Evolutionary conservation across 768 basidiomycete species (phyloP), one percentile per base, ranked within the genome.

Genomic region (Fistulinella prunicolor): DNA sequence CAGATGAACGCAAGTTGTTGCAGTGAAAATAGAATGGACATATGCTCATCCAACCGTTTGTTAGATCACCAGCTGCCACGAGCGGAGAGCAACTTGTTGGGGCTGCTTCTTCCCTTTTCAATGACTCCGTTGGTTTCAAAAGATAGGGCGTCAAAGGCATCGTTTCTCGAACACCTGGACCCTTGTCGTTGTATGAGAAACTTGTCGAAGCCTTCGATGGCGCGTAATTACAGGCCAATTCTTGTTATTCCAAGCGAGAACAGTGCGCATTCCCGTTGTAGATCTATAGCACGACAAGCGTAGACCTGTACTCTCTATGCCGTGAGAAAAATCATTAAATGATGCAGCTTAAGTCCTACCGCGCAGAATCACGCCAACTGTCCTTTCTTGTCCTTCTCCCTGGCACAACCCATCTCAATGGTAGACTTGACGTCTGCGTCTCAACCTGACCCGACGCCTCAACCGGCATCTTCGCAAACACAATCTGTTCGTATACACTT

Each of bases 401-500:
- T 17, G 9, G 36, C n/a, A n/a, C n/a, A n/a, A n/a, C n/a, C n/a
- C n/a, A n/a, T n/a, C 41, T 21, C 17, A 22, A 73, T 73, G 69
- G 65, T 63, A 51, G 66, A 68, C 55, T 51, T 56, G 41, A 29
- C 37, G 35, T 47, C 49, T 44, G 57, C 47, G 22, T 60, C 64
- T 16, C 58, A 53, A 47, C 49, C 63, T 26, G 49, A 54, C 39
- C 32, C 51, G 26, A 47, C 49, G 7, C 49, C n/a, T 22, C 50
- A 29, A 28, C 42, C 56, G 38, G 43, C 34, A 17, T 30, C 57
- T 40, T 32, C 57, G 30, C 54, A 51, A 45, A 21, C 55, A 10
- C 46, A 47, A 9, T 26, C 52, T 32, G 53, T 65, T 44, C 72
- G 61, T 40, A 66, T 71, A 44, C 70, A 56, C 13, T 67, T 76